Evolutionary conservation across 2,329 filamentous ascomycete genomes (phyloP).

Genomic region (Sarocladium oryzae): DNA sequence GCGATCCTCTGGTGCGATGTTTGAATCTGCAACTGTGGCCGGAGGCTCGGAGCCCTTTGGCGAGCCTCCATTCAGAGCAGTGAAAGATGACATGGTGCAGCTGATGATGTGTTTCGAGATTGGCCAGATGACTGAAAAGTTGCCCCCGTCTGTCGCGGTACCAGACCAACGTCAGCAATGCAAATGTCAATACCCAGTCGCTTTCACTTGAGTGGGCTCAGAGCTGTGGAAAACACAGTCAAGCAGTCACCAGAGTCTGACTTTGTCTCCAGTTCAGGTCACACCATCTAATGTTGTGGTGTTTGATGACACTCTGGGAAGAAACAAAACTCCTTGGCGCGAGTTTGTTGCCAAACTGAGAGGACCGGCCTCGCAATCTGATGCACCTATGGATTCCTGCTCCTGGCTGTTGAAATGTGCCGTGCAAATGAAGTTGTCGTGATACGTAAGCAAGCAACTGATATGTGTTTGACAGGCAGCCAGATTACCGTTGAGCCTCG

Average conservation of each 20-base stretch:
- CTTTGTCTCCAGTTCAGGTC: background rate
- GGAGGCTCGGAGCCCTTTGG: conserved; percentile 35
- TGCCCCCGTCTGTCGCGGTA: background rate
- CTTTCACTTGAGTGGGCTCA: background rate
- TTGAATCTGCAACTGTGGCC: conserved; percentile 22
- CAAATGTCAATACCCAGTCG: background rate
- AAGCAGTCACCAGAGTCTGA: background rate
- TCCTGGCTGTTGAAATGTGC: background rate
- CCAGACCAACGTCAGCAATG: background rate
- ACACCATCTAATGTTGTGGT: background rate
- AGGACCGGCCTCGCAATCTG: background rate
- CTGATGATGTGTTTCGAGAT: background rate
- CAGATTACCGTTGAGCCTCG: background rate
- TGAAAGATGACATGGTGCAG: conserved; percentile 42
- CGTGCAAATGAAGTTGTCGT: background rate
- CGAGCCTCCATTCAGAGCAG: conserved; percentile 44
- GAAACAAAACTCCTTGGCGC: background rate
- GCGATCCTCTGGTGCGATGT: conserved; percentile 27
- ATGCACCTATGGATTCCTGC: background rate
- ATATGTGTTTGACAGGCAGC: background rate
- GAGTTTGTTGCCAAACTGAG: background rate
- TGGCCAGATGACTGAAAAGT: conserved; percentile 3
- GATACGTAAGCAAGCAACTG: background rate
- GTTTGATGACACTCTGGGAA: background rate
- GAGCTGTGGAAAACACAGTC: background rate